Percentiles rank a stretch among this genome's conserved stretches.
These are phyloP conservation scores for Posidonia oceanica DNA, from an alignment of 116 monocot genomes.

Conservation along the genomic window DNA sequence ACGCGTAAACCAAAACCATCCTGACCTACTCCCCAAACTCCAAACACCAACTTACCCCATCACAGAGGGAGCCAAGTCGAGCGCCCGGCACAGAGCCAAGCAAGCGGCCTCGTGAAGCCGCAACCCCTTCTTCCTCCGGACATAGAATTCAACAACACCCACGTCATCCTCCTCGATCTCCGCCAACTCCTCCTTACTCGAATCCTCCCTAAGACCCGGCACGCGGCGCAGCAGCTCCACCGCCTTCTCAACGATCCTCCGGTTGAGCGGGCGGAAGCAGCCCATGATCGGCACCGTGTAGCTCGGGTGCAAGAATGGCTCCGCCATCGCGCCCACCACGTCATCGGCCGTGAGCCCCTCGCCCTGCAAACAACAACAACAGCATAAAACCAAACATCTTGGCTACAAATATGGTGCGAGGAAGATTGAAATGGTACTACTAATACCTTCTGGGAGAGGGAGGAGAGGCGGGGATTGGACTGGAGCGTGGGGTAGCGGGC, in stretches of 20 bases:
- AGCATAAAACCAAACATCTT: neutral
- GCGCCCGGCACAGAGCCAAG: constrained; percentile 56
- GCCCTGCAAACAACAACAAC: constrained; percentile 10
- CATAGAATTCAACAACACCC: constrained; percentile 62
- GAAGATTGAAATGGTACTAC: neutral
- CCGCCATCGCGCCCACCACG: constrained; percentile 43
- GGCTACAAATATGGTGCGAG: neutral
- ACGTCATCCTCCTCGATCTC: constrained; percentile 52
- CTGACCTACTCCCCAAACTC: neutral
- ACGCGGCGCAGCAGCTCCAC: constrained; percentile 31
- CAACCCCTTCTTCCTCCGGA: constrained; percentile 40
- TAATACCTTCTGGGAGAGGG: constrained; percentile 37
- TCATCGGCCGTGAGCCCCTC: constrained; percentile 26
- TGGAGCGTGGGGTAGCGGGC: constrained; percentile 43
- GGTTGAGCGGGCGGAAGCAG: constrained; percentile 67
- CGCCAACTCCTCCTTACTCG: constrained; percentile 12
- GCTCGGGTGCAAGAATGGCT: constrained; percentile 75
- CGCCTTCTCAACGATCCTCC: constrained; percentile 31
- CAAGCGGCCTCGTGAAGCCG: constrained; percentile 78
- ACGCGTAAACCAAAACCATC: neutral
- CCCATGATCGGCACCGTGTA: constrained; percentile 79
- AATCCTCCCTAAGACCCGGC: constrained; percentile 17
- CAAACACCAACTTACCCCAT: constrained; percentile 23
- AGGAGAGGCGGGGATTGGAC: constrained; percentile 19
- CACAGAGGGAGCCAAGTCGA: constrained; percentile 67